These are phyloP conservation scores for Umbelopsis sp. DNA, from an alignment of 192 early-diverging fungal species.

Conservation along the genomic window DNA sequence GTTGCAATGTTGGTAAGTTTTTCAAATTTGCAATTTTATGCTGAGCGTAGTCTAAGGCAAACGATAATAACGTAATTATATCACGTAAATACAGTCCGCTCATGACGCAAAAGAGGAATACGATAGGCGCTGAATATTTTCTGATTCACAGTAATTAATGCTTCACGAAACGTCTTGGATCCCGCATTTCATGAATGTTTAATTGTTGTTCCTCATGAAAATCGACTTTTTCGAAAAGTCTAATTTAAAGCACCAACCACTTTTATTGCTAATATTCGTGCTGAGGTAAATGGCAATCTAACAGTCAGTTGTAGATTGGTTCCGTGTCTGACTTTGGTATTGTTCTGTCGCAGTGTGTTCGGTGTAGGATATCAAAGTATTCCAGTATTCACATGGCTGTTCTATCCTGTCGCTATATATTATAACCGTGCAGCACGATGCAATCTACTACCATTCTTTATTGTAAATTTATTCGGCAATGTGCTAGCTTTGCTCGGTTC, in stretches of 20 bases:
- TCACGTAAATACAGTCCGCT: no score
- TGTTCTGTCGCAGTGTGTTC: neutral
- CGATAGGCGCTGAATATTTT: no score
- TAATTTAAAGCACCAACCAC: neutral
- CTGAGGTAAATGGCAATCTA: neutral
- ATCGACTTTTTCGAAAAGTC: neutral
- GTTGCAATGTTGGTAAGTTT: neutral
- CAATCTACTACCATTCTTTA: neutral
- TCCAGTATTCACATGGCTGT: conserved; percentile 11
- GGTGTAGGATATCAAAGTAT: conserved; percentile 24
- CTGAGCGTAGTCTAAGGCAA: neutral
- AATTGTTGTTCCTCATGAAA: neutral
- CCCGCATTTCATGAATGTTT: neutral
- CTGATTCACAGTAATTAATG: no score
- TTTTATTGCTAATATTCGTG: neutral
- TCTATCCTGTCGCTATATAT: neutral
- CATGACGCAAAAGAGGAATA: no score
- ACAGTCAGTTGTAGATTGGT: neutral
- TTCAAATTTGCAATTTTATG: neutral
- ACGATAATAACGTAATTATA: no score
- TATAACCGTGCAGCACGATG: conserved; percentile 8
- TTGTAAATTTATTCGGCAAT: conserved; percentile 13
- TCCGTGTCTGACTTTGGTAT: neutral
- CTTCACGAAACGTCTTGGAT: no score
- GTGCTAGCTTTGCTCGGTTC: neutral